Base-by-base conservation (phyloP, 2,329 filamentous ascomycete genomes). In the Apiospora hydei region DNA sequence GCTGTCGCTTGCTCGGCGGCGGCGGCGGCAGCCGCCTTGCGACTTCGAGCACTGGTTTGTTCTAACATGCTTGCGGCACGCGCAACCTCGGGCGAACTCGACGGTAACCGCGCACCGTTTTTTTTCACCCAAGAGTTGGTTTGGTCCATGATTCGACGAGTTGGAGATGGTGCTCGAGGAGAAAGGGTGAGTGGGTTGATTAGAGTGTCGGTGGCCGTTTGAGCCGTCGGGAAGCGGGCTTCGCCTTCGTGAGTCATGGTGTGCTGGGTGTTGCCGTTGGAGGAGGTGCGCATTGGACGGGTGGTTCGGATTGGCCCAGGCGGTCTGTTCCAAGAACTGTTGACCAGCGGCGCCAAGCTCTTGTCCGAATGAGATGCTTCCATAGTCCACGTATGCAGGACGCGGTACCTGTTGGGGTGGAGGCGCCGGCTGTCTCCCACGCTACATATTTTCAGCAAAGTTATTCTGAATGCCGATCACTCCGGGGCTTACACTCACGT, bases 251-350 rank as follows among this genome's bases (percentile, higher is more conserved):
- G 69, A 74, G 47, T 82, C 79, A 24, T 83, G 82, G 68, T 83
- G 82, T 41, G 75, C 77, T 6, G 82, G 79, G 69, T 82, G 79
- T 72, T 85, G 84, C 53, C 83, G 79, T 69, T 84, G 82, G 51
- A 82, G 74, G 72, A 82, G 75, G 76, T 81, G 80, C 21, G 81
- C 82, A 79, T 94, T 91, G 13, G 90, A 88, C 8, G 92, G 91
- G 79, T 94, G 92, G 76, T 96, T 94, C 24, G 95, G 94, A 79
- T 97, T 97, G 47, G 95, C 94, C 95, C 95, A 98, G 0, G 95
- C 93, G 6, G 94, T 97, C 76, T 96, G 92, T 78, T 97, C 94
- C 71, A 97, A 88, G 77, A 96, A 97, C 75, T 96, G 93, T 81
- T 97, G 94, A 77, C 94, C 93, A 34, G 93, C 93, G 51, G 92